Conservation (phyloP, 1,139 yeast genomes). For the Suhomyces yuchorum region DNA sequence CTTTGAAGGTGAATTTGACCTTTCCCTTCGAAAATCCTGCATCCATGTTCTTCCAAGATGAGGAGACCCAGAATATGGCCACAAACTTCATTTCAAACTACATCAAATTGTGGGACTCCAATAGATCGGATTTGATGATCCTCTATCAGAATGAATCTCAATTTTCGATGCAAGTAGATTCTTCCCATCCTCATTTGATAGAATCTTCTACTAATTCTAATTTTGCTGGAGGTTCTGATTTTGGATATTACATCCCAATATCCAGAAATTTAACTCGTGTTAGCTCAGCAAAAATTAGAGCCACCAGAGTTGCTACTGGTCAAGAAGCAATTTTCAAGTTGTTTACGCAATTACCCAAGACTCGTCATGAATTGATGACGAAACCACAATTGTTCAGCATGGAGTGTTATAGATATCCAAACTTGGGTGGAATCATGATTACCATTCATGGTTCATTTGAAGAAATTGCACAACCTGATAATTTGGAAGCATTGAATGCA, state of each 20-base stretch:
- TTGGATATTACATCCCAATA: constrained; percentile 64
- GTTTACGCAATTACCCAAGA: constrained; percentile 70
- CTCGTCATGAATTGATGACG: constrained; percentile 68
- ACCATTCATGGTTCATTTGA: constrained; percentile 82
- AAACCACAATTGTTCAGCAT: constrained; percentile 70
- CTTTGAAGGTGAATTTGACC: constrained; percentile 52
- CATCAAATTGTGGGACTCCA: constrained; percentile 78
- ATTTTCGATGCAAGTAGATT: constrained; percentile 69
- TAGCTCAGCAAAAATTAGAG: constrained; percentile 58
- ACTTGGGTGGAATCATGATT: constrained; percentile 74
- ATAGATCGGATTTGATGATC: constrained; percentile 67
- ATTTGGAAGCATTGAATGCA: constrained; percentile 22
- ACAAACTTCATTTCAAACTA: constrained; percentile 76
- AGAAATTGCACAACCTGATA: constrained; percentile 61
- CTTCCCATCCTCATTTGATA: constrained; percentile 54
- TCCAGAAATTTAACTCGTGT: constrained; percentile 79
- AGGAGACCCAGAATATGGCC: constrained; percentile 68
- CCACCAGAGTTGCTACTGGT: constrained; percentile 67
- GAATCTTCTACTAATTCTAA: constrained; percentile 33
- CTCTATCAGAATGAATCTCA: constrained; percentile 83
- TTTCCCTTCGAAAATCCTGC: constrained; percentile 54
- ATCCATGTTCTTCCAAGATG: constrained; percentile 74
- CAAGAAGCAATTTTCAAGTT: constrained; percentile 61
- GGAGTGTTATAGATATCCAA: constrained; percentile 75
- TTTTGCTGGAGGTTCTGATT: constrained; percentile 43